Base-by-base conservation (phyloP, 1,284 basidiomycete species). In the Limonomyces culmigenus region DNA sequence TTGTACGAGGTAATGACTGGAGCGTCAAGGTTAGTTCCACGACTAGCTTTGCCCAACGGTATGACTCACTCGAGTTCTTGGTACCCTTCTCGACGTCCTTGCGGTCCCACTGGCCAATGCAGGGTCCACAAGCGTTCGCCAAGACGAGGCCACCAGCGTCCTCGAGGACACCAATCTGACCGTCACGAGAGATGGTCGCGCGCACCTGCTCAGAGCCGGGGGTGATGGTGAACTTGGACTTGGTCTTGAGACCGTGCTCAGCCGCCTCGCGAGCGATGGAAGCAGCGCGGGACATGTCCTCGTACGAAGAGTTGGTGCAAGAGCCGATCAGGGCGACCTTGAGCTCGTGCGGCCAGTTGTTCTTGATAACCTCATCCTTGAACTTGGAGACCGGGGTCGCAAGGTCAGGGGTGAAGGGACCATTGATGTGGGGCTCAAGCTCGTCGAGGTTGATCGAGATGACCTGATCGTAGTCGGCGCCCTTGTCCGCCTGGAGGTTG, bases 261-360 rank as follows among this genome's bases (percentile, higher is more conserved):
- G 73, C 59, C 44, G 92, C 95, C 63, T 98, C 79, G 48, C 72
- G 71, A 47, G 86, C 91, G 52, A 98, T 97, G 37, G 84, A 83
- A 34, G 91, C 91, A 32, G 92, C 85, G 53, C 95, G 89, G 34
- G 87, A 86, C 93, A 98, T 97, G 65, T 99, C 95, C 66, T 98
- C 95, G 59, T 99, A 99, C 19, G 95, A 98, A 35, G 93, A 98
- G 76, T 99, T 98, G 58, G 95, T 98, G 83, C 93, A 99, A 36
- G 95, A 98, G 41, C 95, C 93, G 55, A 98, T 98, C 41, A 98
- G 76, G 43, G 76, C 87, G 50, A 97, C 95, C 67, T 88, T 92
- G 65, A 99, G 79, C 58, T 98, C 93, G 43, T 76, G 65, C 34
- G 93, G 93, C 93, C 95, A 98, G 58, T 73, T 70, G 68, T 97